Percentiles rank a stretch among this genome's conserved stretches.
phyloP scores from a whole-genome alignment of 2,329 filamentous ascomycete genomes.

The Diaporthe ilicicola region DNA sequence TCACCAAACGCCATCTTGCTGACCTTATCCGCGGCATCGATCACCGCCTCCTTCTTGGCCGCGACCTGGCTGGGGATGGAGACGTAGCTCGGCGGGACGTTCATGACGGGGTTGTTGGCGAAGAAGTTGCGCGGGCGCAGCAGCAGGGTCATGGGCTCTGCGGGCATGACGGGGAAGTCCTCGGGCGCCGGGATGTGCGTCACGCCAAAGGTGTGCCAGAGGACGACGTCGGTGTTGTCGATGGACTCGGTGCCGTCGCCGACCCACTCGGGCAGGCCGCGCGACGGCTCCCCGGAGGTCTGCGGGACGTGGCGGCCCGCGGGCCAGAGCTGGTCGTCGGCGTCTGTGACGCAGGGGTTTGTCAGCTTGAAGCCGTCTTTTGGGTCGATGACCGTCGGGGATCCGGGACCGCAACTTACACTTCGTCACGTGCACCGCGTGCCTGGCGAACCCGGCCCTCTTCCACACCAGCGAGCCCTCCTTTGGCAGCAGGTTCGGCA shows the following conservation, averaged over 20 bases:
- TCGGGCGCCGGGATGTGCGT: slow-evolving; percentile 90
- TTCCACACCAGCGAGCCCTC: slow-evolving; percentile 87
- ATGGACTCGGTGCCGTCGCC: slow-evolving; percentile 73
- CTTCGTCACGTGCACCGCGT: slow-evolving; percentile 88
- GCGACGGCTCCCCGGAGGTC: slow-evolving; percentile 80
- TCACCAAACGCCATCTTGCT: slow-evolving; percentile 48
- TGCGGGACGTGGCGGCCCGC: slow-evolving; percentile 89
- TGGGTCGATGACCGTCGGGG: background rate
- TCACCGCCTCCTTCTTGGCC: slow-evolving; percentile 51
- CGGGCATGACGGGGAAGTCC: slow-evolving; percentile 93
- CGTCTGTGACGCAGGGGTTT: slow-evolving; percentile 59
- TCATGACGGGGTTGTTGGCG: slow-evolving; percentile 77
- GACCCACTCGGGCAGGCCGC: slow-evolving; percentile 80
- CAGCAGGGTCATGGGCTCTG: slow-evolving; percentile 83
- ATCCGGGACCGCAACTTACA: too few relatives aligned
- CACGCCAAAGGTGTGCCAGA: slow-evolving; percentile 94
- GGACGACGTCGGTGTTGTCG: slow-evolving; percentile 84
- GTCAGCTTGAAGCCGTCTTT: background rate
- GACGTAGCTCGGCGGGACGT: slow-evolving; percentile 80
- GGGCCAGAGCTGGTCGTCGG: slow-evolving; percentile 83
- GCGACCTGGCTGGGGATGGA: slow-evolving; percentile 76
- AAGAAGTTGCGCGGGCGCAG: slow-evolving; percentile 87
- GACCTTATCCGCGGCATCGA: slow-evolving; percentile 58
- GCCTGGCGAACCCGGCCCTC: slow-evolving; percentile 84
- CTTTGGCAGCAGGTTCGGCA: slow-evolving; percentile 81